Conservation (phyloP, 331 rosid genomes). For the Quercus lobata region DNA sequence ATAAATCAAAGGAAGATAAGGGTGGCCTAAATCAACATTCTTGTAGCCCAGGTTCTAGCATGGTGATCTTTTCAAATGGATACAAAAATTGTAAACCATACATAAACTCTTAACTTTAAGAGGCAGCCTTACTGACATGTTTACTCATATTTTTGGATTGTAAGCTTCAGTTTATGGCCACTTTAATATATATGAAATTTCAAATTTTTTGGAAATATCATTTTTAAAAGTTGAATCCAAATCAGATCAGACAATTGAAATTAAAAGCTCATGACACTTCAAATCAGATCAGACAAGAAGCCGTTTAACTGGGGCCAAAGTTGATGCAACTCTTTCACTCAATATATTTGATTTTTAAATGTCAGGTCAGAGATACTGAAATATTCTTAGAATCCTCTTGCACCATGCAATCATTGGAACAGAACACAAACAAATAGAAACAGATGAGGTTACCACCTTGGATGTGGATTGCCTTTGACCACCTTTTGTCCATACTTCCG, state of each 20-base stretch:
- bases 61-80: neutral
- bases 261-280: neutral
- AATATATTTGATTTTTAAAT: constrained; percentile 1
- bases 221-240: neutral
- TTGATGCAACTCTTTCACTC: neutral
- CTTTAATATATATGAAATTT: neutral
- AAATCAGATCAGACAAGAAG: neutral
- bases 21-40: neutral
- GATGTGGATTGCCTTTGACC: constrained; percentile 97
- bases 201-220: neutral
- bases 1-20: neutral
- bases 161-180: neutral
- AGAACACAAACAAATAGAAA: constrained; percentile 11
- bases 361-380: neutral
- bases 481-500: constrained; percentile 98
- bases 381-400: neutral
- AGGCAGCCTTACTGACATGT: too few relatives aligned
- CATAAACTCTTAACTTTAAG: too few relatives aligned
- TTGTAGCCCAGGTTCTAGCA: neutral
- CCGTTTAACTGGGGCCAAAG: neutral
- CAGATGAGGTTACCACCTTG: constrained; percentile 53
- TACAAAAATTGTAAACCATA: neutral
- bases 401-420: neutral
- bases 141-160: neutral
- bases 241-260: neutral